These are phyloP conservation scores for Penicillium brasilianum DNA, from an alignment of 2,329 filamentous ascomycete genomes.

Conservation along the genomic window DNA sequence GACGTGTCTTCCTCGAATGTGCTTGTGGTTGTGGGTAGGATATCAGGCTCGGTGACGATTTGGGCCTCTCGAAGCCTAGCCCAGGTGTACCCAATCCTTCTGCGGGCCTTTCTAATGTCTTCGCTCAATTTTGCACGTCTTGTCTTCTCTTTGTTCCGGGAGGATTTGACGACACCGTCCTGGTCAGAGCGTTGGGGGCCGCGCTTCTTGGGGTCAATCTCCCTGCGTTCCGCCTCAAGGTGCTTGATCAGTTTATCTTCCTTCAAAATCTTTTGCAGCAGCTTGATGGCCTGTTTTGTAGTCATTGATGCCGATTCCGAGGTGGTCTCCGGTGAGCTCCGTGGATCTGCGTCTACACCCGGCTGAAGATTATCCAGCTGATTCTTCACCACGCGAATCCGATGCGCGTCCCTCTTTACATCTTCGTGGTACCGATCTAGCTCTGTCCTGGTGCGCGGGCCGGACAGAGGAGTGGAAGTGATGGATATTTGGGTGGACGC, in stretches of 20 bases:
- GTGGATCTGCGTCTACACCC: neutral
- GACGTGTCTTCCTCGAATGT: neutral
- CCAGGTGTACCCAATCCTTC: conserved; percentile 1
- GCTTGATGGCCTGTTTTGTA: neutral
- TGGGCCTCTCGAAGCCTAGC: neutral
- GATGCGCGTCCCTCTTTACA: neutral
- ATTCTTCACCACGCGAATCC: neutral
- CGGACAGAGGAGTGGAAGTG: neutral
- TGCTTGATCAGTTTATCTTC: neutral
- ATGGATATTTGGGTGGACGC: neutral
- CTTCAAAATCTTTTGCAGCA: neutral
- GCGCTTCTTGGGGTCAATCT: neutral
- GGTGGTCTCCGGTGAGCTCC: neutral
- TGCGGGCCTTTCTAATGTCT: neutral
- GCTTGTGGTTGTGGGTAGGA: neutral
- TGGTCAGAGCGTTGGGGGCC: neutral
- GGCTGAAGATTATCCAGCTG: neutral
- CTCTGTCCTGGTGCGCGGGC: neutral
- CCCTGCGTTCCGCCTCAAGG: neutral
- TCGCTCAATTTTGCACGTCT: neutral
- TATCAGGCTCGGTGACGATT: neutral
- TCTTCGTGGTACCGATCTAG: conserved; percentile 2
- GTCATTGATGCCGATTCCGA: neutral
- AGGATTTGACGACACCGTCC: neutral
- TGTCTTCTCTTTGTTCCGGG: neutral